phyloP scores from a whole-genome alignment of 306 rosid genomes.

The Lathyrus aphaca region DNA sequence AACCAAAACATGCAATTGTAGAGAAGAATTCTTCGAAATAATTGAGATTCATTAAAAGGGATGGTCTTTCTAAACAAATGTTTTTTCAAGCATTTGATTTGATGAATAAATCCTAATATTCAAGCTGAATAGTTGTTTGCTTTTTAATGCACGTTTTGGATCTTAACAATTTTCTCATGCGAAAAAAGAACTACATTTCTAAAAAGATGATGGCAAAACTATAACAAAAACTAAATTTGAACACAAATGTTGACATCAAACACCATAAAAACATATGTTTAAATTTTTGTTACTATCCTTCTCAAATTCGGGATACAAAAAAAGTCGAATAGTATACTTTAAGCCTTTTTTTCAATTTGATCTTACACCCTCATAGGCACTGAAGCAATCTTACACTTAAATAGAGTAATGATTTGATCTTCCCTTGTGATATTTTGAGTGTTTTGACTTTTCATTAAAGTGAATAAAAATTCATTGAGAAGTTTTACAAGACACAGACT shows the following conservation, averaged over 20 bases:
- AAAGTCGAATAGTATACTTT: background rate
- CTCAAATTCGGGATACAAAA: constrained; percentile 14
- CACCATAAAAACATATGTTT: no score
- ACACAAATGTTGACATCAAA: no score
- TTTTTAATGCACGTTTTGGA: background rate
- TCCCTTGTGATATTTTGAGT: background rate
- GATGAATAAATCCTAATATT: no score
- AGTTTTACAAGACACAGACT: background rate
- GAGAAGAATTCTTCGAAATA: no score
- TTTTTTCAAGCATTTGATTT: background rate
- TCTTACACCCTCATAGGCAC: no score
- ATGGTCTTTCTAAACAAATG: no score
- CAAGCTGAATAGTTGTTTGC: no score
- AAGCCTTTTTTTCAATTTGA: background rate
- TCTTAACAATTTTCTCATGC: background rate
- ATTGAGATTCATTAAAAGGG: no score
- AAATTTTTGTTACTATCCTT: background rate
- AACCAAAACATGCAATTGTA: no score
- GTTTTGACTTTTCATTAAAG: background rate
- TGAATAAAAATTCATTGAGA: background rate
- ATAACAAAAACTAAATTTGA: no score
- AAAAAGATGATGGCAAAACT: no score
- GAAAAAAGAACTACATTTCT: no score
- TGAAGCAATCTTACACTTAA: background rate
- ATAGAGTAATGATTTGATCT: background rate